These are phyloP conservation scores for Phytophthora cactorum DNA, from an alignment of 352 stramenopile species.

Conservation along the genomic window DNA sequence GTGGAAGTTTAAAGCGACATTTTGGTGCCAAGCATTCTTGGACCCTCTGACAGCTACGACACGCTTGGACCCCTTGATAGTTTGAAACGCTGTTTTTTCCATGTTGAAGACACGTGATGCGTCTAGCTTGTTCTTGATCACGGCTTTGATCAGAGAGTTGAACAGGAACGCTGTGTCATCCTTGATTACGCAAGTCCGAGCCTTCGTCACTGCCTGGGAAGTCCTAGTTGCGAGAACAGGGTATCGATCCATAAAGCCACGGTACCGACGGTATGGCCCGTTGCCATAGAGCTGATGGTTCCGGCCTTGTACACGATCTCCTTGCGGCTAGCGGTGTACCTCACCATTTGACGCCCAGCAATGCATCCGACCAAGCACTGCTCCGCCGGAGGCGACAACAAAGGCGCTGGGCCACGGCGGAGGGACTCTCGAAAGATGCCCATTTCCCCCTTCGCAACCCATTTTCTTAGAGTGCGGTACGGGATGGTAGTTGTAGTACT, in stretches of 20 bases:
- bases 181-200: not conserved
- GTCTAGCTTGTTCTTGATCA: not conserved
- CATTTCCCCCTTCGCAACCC: not conserved
- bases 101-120: not conserved
- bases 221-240: not conserved
- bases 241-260: not conserved
- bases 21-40: conserved; percentile 1
- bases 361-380: not conserved
- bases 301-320: not conserved
- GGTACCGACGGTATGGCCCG: not conserved
- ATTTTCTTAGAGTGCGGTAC: not conserved
- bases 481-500: not conserved
- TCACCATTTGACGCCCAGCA: not conserved
- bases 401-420: not conserved
- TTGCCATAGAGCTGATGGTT: not conserved
- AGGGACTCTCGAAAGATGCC: not conserved
- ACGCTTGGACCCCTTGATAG: conserved; percentile 1
- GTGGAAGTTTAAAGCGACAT: not conserved
- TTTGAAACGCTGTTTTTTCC: conserved; percentile 1
- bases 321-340: not conserved
- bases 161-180: not conserved
- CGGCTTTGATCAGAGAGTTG: not conserved
- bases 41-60: not conserved
- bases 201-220: not conserved
- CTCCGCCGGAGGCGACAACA: not conserved